These are phyloP conservation scores for Asterophora parasitica DNA, from an alignment of 768 basidiomycete genomes.

Conservation along the genomic window DNA sequence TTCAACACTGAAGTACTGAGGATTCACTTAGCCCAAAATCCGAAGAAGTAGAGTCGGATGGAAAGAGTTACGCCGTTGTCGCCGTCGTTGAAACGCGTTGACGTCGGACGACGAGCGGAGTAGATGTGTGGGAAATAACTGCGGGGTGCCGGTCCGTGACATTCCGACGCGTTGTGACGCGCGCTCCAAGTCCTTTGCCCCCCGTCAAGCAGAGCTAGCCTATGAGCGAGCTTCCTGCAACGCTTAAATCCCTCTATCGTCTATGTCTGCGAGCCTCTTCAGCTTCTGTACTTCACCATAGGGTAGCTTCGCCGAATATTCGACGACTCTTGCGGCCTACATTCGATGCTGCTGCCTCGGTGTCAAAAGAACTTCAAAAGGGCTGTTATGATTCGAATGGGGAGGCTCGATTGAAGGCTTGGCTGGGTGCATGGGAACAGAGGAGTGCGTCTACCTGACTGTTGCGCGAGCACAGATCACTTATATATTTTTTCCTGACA, in stretches of 20 bases:
- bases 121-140: no score
- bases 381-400: conserved; percentile 19
- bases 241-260: conserved; percentile 56
- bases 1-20: no score
- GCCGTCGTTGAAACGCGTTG: no score
- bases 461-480: neutral
- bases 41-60: no score
- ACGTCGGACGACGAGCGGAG: no score
- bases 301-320: conserved; percentile 36
- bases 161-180: no score
- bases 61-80: no score
- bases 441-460: conserved; percentile 39
- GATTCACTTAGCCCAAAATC: no score
- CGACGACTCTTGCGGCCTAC: conserved; percentile 48
- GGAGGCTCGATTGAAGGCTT: conserved; percentile 29
- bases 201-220: neutral
- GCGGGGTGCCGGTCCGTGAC: no score
- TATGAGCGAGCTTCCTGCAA: conserved; percentile 24
- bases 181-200: no score
- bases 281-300: conserved; percentile 54
- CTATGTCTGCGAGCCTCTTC: conserved; percentile 53
- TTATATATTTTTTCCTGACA: conserved; percentile 22
- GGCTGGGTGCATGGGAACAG: conserved; percentile 51
- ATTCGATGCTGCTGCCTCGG: conserved; percentile 47
- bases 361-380: conserved; percentile 36